Conservation (phyloP, 345 rosid species). For the Excoecaria agallocha region DNA sequence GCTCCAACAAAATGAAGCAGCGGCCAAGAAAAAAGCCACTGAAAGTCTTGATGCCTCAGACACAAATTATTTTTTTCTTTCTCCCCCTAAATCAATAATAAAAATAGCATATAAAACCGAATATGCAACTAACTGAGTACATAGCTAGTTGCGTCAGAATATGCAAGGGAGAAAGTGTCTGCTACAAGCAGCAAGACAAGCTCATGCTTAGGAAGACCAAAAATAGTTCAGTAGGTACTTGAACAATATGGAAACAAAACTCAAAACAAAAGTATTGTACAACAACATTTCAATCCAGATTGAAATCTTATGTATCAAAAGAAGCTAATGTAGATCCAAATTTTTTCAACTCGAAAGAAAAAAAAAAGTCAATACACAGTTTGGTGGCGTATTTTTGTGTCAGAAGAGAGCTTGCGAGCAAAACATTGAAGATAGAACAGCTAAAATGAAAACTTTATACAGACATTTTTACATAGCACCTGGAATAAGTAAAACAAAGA, state of each 20-base stretch:
- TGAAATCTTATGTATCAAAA: neutral
- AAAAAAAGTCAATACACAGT: slow-evolving; percentile 5
- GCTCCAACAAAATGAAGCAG: no score
- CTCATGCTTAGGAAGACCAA: neutral
- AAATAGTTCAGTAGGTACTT: neutral
- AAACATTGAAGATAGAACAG: neutral
- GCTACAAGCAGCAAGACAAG: neutral
- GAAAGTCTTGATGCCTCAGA: no score
- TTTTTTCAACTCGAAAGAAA: neutral
- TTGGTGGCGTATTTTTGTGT: slow-evolving; percentile 25
- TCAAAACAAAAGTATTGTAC: neutral
- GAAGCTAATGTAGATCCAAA: slow-evolving; percentile 16
- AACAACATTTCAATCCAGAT: neutral
- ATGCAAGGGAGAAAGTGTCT: neutral
- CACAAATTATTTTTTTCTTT: no score
- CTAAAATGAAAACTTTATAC: slow-evolving; percentile 29
- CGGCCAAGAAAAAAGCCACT: no score
- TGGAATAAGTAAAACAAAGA: slow-evolving; percentile 9
- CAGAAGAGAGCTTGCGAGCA: slow-evolving; percentile 22
- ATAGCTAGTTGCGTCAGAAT: neutral
- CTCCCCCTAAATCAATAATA: no score
- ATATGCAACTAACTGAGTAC: no score
- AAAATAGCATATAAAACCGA: no score
- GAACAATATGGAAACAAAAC: neutral
- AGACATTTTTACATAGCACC: slow-evolving; percentile 31